Evolutionary conservation across 2,329 filamentous ascomycete species (phyloP).

Genomic region (Penicillium sp.): DNA sequence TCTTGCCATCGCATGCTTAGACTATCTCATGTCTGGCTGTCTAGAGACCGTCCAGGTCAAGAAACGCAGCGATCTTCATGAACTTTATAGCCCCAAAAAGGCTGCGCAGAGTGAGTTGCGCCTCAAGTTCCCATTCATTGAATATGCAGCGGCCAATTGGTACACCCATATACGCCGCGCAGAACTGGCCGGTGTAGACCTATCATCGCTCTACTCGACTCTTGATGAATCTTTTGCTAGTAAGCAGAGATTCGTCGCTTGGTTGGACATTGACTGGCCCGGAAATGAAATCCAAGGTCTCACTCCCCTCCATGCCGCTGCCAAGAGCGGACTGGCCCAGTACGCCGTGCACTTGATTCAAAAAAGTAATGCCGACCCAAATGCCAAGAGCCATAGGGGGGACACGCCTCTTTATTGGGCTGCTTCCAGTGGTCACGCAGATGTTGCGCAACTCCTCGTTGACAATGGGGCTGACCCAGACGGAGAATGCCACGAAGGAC

Average conservation of each 20-base stretch:
- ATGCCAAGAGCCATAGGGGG: not conserved
- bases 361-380: conserved; percentile 2
- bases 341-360: conserved; percentile 9
- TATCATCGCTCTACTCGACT: not conserved
- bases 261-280: conserved; percentile 7
- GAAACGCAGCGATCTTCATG: not conserved
- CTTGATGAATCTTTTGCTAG: conserved; percentile 8
- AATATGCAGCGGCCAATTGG: conserved; percentile 20
- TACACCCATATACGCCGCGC: conserved; percentile 10
- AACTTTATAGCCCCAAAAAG: not conserved
- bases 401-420: conserved; percentile 5
- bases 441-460: conserved; percentile 15
- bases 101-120: not conserved
- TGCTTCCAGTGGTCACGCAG: conserved; percentile 12
- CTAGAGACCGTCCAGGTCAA: conserved; percentile 2
- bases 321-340: conserved; percentile 7
- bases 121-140: conserved; percentile 17
- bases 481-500: conserved; percentile 10
- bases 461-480: conserved; percentile 15
- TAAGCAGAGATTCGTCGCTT: not conserved
- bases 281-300: not conserved
- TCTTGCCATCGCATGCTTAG: conserved; percentile 13
- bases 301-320: conserved; percentile 15
- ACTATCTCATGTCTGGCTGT: conserved; percentile 11
- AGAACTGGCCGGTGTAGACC: not conserved